Conservation (phyloP, 208 protist genomes). For the Leishmania arabica region DNA sequence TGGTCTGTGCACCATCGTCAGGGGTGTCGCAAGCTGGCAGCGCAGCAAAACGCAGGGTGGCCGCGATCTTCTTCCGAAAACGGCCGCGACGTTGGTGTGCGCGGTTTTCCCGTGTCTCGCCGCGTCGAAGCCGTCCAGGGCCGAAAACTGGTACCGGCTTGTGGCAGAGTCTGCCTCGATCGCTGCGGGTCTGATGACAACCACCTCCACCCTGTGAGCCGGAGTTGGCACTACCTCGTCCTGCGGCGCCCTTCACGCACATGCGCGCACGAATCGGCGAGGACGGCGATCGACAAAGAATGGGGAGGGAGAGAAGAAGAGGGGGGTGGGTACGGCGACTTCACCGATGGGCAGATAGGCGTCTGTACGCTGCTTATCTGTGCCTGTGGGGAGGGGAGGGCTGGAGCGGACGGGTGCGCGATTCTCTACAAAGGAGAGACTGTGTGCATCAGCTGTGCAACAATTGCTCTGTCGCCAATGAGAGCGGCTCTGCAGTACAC, state of each 20-base stretch:
- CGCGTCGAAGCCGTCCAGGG: neutral
- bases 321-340: neutral
- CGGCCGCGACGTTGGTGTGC: slow-evolving; percentile 29
- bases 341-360: neutral
- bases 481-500: neutral
- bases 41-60: slow-evolving; percentile 39
- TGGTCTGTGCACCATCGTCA: slow-evolving; percentile 20
- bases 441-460: neutral
- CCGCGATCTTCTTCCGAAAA: slow-evolving; percentile 50
- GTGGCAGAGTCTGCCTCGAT: slow-evolving; percentile 1
- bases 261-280: neutral
- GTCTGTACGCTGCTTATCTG: neutral
- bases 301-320: neutral
- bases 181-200: neutral
- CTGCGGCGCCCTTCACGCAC: neutral
- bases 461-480: neutral
- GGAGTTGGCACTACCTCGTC: neutral
- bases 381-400: neutral
- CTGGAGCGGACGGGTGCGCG: neutral
- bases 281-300: neutral
- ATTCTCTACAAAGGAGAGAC: neutral
- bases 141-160: neutral
- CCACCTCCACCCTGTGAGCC: neutral
- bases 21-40: slow-evolving; percentile 23
- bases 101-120: slow-evolving; percentile 10